Percentiles rank a stretch among this genome's conserved stretches.
Evolutionary conservation across 345 rosid genomes (phyloP).

Genomic region (Excoecaria agallocha): DNA sequence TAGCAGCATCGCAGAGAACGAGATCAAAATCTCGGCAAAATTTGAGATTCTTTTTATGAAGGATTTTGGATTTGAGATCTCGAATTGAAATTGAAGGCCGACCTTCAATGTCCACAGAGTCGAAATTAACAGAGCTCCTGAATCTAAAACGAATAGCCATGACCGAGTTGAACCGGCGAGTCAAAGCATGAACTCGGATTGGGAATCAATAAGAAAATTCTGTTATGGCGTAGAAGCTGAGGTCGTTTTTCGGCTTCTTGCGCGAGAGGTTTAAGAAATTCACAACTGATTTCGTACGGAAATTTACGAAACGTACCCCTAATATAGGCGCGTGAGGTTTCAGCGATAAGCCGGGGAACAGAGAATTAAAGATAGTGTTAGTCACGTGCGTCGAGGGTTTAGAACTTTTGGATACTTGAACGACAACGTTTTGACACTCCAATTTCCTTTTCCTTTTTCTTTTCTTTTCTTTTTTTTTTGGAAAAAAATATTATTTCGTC

Average conservation of each 20-base stretch:
- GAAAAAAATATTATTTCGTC: no score
- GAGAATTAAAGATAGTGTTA: no score
- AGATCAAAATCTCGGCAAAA: slow-evolving; percentile 40
- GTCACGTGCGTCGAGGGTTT: no score
- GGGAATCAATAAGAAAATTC: neutral
- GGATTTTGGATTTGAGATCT: slow-evolving; percentile 41
- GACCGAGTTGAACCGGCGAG: neutral
- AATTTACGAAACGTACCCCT: neutral
- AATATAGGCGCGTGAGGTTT: no score
- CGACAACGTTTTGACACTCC: no score
- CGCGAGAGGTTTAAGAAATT: neutral
- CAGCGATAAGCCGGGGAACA: no score
- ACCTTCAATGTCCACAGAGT: slow-evolving; percentile 38
- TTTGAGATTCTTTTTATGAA: slow-evolving; percentile 30
- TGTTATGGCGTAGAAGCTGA: neutral
- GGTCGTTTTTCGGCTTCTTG: neutral
- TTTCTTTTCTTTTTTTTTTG: no score
- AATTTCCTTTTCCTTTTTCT: no score
- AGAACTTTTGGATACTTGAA: no score
- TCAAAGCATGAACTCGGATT: slow-evolving; percentile 1
- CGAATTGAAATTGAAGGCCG: slow-evolving; percentile 37
- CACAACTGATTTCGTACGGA: neutral
- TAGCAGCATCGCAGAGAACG: slow-evolving; percentile 31
- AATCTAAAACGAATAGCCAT: slow-evolving; percentile 45
- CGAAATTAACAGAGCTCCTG: slow-evolving; percentile 37